phyloP scores from a whole-genome alignment of 768 basidiomycete genomes.

The Lentinula guzmanii region DNA sequence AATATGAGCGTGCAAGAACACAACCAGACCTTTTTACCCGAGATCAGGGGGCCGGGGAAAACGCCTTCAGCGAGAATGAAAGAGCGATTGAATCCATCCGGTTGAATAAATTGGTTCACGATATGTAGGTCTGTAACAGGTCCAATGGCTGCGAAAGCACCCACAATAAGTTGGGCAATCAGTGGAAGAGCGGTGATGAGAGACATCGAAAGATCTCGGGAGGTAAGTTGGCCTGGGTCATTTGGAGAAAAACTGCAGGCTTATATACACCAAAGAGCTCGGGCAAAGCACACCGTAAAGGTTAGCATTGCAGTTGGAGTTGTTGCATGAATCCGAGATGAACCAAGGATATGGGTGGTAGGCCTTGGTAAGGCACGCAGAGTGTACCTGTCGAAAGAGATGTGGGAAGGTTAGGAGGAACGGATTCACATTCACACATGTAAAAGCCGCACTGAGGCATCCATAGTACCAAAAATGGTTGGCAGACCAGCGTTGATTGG shows the following conservation, averaged over 20 bases:
- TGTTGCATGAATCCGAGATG: background rate
- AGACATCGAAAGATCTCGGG: background rate
- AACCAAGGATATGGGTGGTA: background rate
- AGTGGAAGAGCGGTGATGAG: background rate
- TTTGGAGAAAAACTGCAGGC: background rate
- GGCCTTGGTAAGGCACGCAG: background rate
- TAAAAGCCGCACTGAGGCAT: background rate
- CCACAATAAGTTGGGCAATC: background rate
- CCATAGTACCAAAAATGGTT: background rate
- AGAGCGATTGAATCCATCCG: constrained; percentile 25
- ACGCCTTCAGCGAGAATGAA: constrained; percentile 21
- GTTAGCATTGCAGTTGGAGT: background rate
- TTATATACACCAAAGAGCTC: background rate
- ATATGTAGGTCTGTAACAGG: constrained; percentile 19
- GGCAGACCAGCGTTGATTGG: background rate
- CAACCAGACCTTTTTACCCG: background rate
- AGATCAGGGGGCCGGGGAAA: constrained; percentile 38
- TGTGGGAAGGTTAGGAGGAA: background rate
- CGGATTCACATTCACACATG: background rate
- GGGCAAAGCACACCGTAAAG: background rate
- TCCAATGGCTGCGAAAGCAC: constrained; percentile 14
- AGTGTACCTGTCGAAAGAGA: background rate
- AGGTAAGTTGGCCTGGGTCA: background rate
- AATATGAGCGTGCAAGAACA: background rate
- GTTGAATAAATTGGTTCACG: constrained; percentile 19